phyloP scores from a whole-genome alignment of 768 basidiomycete genomes.

The Termitomyces eurrhizus region DNA sequence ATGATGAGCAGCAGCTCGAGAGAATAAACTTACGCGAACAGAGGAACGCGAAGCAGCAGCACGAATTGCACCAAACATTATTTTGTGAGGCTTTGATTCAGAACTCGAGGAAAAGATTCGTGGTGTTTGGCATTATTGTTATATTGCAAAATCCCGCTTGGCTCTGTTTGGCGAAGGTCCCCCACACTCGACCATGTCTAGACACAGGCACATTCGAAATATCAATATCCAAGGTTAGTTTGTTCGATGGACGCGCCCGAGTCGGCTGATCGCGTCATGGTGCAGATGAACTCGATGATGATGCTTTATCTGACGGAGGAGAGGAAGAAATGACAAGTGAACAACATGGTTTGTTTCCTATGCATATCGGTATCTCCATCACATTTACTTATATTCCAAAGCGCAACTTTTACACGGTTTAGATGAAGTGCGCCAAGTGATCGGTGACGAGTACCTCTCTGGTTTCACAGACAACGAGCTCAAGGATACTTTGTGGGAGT shows the following conservation, averaged over 20 bases:
- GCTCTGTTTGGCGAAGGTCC: conserved; percentile 8
- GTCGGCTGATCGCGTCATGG: conserved; percentile 1
- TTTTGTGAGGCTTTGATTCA: conserved; percentile 18
- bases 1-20: neutral
- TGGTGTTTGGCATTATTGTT: conserved; percentile 18
- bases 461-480: conserved; percentile 74
- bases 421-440: conserved; percentile 58
- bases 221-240: conserved; percentile 68
- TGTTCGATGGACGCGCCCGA: neutral
- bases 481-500: conserved; percentile 81
- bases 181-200: conserved; percentile 60
- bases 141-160: neutral
- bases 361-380: neutral
- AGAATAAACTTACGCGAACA: conserved; percentile 41
- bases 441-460: conserved; percentile 63
- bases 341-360: conserved; percentile 56
- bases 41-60: conserved; percentile 34
- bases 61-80: conserved; percentile 50
- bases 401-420: conserved; percentile 69
- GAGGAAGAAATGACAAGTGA: conserved; percentile 80
- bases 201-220: conserved; percentile 88
- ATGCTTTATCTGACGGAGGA: conserved; percentile 71
- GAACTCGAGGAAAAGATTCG: neutral
- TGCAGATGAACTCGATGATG: conserved; percentile 86
- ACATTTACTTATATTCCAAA: conserved; percentile 22